Conservation (phyloP, 192 early-diverging fungal genomes). For the Coemansia sp. region DNA sequence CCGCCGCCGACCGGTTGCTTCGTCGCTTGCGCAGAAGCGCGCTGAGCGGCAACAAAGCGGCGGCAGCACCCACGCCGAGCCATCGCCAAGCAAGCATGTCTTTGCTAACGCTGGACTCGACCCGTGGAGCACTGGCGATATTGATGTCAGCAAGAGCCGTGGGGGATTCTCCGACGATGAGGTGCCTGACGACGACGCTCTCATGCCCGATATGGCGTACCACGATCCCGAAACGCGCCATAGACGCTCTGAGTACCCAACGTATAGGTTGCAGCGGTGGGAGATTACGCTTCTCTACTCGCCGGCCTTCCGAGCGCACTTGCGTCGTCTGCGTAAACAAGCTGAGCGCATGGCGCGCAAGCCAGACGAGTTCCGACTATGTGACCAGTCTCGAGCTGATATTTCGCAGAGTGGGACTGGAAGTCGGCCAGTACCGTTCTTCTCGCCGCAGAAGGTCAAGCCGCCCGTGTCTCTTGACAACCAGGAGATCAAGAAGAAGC, state of each 20-base stretch:
- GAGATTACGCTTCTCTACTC: conserved; percentile 52
- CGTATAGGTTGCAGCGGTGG: conserved; percentile 55
- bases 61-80: background rate
- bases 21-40: background rate
- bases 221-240: conserved; percentile 47
- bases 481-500: conserved; percentile 49
- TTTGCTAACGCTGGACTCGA: background rate
- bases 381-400: conserved; percentile 32
- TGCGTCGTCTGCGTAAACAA: conserved; percentile 41
- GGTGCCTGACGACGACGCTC: conserved; percentile 9
- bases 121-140: background rate
- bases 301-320: conserved; percentile 40
- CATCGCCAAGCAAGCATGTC: background rate
- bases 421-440: conserved; percentile 49
- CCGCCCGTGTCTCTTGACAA: conserved; percentile 44
- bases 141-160: conserved; percentile 1
- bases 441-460: conserved; percentile 46
- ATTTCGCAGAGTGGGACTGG: conserved; percentile 8
- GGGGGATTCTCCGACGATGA: conserved; percentile 32
- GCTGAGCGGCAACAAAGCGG: background rate
- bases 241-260: conserved; percentile 41
- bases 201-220: conserved; percentile 44
- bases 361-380: conserved; percentile 40
- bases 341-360: conserved; percentile 31
- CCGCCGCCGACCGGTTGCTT: conserved; percentile 22